Evolutionary conservation across 371 early-diverging fungal genomes (phyloP).

Genomic region (Mortierella sp.): DNA sequence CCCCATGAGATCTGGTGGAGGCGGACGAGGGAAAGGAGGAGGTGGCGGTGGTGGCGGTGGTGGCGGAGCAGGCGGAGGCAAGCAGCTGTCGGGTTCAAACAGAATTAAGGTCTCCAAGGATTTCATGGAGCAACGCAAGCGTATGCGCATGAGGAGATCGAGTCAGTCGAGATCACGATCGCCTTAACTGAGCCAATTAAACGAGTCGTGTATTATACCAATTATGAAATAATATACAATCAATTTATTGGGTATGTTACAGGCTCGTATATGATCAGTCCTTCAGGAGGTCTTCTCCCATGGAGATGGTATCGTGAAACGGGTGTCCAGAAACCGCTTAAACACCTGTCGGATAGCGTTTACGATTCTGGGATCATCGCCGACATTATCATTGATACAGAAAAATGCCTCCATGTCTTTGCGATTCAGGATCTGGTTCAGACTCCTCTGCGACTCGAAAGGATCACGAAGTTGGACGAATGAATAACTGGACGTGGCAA

Average conservation of each 20-base stretch:
- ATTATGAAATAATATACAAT: too few relatives aligned
- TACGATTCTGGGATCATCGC: not conserved
- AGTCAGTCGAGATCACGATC: slow-evolving; percentile 30
- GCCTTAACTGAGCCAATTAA: not conserved
- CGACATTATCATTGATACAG: slow-evolving; percentile 42
- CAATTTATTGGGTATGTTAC: too few relatives aligned
- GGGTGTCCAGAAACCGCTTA: slow-evolving; percentile 18
- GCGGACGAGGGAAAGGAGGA: slow-evolving; percentile 14
- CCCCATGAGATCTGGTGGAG: slow-evolving; percentile 16
- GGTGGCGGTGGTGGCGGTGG: slow-evolving; percentile 22
- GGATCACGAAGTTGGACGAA: slow-evolving; percentile 26
- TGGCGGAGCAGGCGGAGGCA: slow-evolving; percentile 17
- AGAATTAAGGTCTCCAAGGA: slow-evolving; percentile 30
- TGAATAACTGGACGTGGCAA: slow-evolving; percentile 21
- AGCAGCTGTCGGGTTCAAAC: slow-evolving; percentile 27
- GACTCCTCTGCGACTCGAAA: not conserved
- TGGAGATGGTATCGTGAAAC: slow-evolving; percentile 38
- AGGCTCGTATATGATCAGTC: too few relatives aligned
- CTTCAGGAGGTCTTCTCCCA: slow-evolving; percentile 32
- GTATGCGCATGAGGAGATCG: slow-evolving; percentile 24
- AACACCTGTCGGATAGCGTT: slow-evolving; percentile 7
- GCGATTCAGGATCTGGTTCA: slow-evolving; percentile 1
- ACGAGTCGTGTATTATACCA: too few relatives aligned
- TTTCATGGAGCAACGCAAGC: slow-evolving; percentile 34
- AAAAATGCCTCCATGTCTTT: slow-evolving; percentile 21